Base-by-base conservation (phyloP, 2,329 filamentous ascomycete genomes). In the Paraphaeosphaeria minitans region DNA sequence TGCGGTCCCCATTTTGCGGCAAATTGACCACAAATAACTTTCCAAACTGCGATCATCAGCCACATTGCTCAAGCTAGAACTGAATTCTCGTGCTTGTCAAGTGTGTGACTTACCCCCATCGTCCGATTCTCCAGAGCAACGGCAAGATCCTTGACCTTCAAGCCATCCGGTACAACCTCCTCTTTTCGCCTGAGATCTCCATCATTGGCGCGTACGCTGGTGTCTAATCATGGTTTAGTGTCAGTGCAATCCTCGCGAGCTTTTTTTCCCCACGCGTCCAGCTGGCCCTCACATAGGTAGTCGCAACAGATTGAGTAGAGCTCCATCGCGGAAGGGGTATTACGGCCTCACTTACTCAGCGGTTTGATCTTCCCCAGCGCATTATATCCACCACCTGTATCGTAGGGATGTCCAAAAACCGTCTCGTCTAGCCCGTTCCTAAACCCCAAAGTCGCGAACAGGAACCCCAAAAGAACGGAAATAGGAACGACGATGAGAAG, bases 11-110 rank as follows among this genome's bases (percentile, higher is more conserved):
- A 3, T 83, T 73, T 4, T 75, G 71, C 0, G 81, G 79, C 2
- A 85, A 75, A 43, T 81, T 83, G 43, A 85, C 76, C 19, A 82
- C 81, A 58, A 84, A 78, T 10, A 85, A 80, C 52, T 81, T 76
- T 29, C 80, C 74, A 61, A 85, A 85, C 82, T 84, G 24, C 22
- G 42, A 51, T 9, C 4, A 16, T 50, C 22, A 50, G n/a, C 31
- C 19, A 39, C n/a, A 12, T 2, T 16, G 14, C 13, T 13, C 29
- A n/a, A 49, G 5, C 16, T 5, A 27, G 24, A 10, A 16, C 19
- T 12, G 19, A 21, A 43, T 12, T 19, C n/a, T n/a, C 10, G 41
- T 12, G 41, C 41, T 2, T 19, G 10, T 22, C 41, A 21, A 43
- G 41, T 43, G 3, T 12, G 3, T 19, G 12, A 52, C 58, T 45